These are phyloP conservation scores for Polychytrium aggregatum DNA, from an alignment of 192 early-diverging fungal genomes.

Conservation along the genomic window DNA sequence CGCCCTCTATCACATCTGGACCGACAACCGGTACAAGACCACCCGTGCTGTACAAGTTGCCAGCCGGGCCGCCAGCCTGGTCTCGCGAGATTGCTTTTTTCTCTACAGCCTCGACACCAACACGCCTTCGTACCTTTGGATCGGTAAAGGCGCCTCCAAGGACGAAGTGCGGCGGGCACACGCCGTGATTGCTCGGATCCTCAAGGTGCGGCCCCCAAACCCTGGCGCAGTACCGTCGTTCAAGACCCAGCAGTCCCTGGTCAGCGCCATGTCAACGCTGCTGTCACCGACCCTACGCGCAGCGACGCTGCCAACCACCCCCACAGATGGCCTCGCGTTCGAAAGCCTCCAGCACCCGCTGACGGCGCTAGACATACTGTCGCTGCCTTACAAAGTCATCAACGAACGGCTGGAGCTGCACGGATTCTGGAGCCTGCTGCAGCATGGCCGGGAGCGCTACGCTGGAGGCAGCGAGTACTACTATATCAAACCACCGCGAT, in stretches of 20 bases:
- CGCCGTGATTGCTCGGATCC: constrained; percentile 8
- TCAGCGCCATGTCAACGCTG: too few species aligned
- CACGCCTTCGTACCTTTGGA: constrained; percentile 23
- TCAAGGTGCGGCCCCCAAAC: too few species aligned
- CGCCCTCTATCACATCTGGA: constrained; percentile 33
- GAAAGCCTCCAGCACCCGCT: too few species aligned
- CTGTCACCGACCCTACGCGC: too few species aligned
- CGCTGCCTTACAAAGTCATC: constrained; percentile 3
- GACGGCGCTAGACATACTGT: too few species aligned
- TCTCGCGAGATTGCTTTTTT: constrained; percentile 37
- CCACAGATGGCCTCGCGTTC: too few species aligned
- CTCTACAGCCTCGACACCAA: constrained; percentile 3
- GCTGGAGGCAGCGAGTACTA: constrained; percentile 11
- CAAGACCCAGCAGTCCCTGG: neutral
- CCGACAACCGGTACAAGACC: constrained; percentile 28
- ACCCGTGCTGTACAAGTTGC: constrained; percentile 31
- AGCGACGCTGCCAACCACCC: too few species aligned
- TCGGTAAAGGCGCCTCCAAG: constrained; percentile 23
- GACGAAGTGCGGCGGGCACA: constrained; percentile 22
- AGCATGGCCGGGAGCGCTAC: neutral
- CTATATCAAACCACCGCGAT: constrained; percentile 16
- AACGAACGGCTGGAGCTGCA: constrained; percentile 15
- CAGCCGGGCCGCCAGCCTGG: constrained; percentile 6
- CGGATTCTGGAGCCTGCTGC: constrained; percentile 9
- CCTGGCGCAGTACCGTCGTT: too few species aligned